Evolutionary conservation across 2,329 filamentous ascomycete genomes (phyloP).

Genomic region (Penicillium sp.): DNA sequence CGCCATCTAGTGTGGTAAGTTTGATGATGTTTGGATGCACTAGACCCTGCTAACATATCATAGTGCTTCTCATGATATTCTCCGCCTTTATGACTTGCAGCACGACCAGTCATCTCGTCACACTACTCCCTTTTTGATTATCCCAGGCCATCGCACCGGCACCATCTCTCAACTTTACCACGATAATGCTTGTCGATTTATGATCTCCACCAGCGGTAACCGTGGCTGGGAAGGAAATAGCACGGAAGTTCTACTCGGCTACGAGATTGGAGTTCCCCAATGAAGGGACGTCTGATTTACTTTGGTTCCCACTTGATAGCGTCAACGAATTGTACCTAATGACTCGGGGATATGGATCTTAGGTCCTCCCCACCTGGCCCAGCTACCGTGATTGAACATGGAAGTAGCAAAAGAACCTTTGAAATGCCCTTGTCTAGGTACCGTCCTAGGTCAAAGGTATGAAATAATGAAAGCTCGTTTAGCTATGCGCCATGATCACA

Average conservation of each 20-base stretch:
- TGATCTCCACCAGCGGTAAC: slow-evolving; percentile 90
- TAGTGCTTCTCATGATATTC: slow-evolving; percentile 88
- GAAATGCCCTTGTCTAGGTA: too few relatives aligned
- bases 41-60: slow-evolving; percentile 2
- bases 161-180: slow-evolving; percentile 85
- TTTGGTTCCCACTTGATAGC: background rate
- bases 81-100: slow-evolving; percentile 85
- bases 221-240: slow-evolving; percentile 89
- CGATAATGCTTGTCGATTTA: slow-evolving; percentile 83
- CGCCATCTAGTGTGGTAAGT: slow-evolving; percentile 81
- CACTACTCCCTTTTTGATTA: slow-evolving; percentile 90
- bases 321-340: background rate
- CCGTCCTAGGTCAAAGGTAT: too few relatives aligned
- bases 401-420: background rate
- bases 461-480: too few relatives aligned
- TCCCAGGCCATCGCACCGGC: slow-evolving; percentile 85
- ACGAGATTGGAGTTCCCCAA: slow-evolving; percentile 70
- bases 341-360: background rate
- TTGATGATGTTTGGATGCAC: background rate
- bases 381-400: background rate
- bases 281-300: background rate
- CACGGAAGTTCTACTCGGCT: slow-evolving; percentile 90
- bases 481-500: too few relatives aligned
- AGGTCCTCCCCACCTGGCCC: background rate
- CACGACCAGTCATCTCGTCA: slow-evolving; percentile 66